A percentile compares a stretch with the other conserved stretches of the same genome.
Conservation (phyloP, 176 grass and related monocot genomes). For the Stipa capillata region DNA sequence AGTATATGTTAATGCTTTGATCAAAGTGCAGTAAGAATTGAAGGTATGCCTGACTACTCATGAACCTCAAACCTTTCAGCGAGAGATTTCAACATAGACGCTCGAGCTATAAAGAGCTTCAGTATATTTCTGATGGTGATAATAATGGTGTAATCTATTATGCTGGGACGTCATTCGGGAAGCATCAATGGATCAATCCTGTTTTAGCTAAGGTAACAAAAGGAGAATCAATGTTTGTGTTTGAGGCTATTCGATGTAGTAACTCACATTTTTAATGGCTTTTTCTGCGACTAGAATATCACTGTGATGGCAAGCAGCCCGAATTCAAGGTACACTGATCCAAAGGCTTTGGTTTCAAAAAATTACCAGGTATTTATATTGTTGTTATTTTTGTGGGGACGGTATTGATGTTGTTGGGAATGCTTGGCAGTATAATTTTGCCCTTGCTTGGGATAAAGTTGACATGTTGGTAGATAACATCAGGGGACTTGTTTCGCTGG, state of each 20-base stretch:
- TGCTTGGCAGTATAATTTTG: neutral
- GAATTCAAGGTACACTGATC: constrained; percentile 79
- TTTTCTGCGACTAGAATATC: constrained; percentile 60
- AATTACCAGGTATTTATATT: constrained; percentile 65
- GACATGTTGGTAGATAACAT: constrained; percentile 19
- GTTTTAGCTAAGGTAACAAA: constrained; percentile 74
- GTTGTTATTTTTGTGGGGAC: no score
- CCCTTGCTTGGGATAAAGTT: neutral
- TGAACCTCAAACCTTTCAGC: constrained; percentile 31
- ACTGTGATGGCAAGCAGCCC: constrained; percentile 82
- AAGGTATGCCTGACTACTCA: neutral
- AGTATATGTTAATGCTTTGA: constrained; percentile 18
- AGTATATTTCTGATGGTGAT: constrained; percentile 90
- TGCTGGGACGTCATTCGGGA: constrained; percentile 81
- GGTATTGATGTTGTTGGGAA: neutral
- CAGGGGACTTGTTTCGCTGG: constrained; percentile 90
- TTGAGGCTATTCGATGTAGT: neutral
- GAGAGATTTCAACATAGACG: constrained; percentile 77
- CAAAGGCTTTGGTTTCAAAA: constrained; percentile 87
- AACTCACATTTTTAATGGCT: neutral
- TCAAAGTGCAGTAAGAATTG: neutral
- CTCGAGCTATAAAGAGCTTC: constrained; percentile 94
- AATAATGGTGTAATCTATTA: constrained; percentile 86
- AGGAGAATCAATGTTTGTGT: neutral
- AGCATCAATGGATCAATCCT: constrained; percentile 97